Percentiles rank a stretch among this genome's conserved stretches.
These are phyloP conservation scores for Mortierella sp. DNA, from an alignment of 371 early-diverging fungal species.

Conservation along the genomic window DNA sequence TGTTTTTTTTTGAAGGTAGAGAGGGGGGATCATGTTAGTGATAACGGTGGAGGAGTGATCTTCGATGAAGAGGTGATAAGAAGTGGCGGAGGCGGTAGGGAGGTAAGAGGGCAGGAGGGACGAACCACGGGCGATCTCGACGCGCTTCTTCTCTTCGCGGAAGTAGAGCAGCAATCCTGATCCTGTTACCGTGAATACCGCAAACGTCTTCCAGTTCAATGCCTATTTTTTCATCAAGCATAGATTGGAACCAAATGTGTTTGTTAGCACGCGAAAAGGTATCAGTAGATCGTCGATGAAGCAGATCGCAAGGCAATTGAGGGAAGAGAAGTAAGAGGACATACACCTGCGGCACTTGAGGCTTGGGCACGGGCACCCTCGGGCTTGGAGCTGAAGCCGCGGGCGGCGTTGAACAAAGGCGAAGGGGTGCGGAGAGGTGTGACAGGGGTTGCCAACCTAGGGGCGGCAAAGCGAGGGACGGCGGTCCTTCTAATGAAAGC, in stretches of 20 bases:
- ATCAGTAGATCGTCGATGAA: no score
- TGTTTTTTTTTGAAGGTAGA: neutral
- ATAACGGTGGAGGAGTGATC: neutral
- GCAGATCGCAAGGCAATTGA: neutral
- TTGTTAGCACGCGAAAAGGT: neutral
- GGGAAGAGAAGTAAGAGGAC: neutral
- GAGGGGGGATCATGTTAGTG: neutral
- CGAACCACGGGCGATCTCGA: conserved; percentile 63
- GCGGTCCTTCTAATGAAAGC: conserved; percentile 3
- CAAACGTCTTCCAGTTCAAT: conserved; percentile 57
- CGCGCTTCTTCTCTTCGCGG: conserved; percentile 72
- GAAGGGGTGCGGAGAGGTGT: conserved; percentile 8
- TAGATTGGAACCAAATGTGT: neutral
- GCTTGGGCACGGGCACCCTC: conserved; percentile 48
- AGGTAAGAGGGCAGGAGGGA: neutral
- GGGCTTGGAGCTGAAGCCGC: conserved; percentile 27
- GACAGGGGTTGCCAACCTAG: neutral
- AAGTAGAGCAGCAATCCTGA: conserved; percentile 74
- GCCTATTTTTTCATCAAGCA: conserved; percentile 16
- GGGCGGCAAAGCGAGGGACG: neutral
- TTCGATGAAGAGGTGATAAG: neutral
- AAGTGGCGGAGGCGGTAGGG: neutral
- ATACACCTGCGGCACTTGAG: conserved; percentile 42
- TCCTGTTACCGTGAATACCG: conserved; percentile 72
- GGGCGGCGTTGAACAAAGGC: conserved; percentile 1